Conservation (phyloP, 805 yeast species). For the Ascoidea rubescens region DNA sequence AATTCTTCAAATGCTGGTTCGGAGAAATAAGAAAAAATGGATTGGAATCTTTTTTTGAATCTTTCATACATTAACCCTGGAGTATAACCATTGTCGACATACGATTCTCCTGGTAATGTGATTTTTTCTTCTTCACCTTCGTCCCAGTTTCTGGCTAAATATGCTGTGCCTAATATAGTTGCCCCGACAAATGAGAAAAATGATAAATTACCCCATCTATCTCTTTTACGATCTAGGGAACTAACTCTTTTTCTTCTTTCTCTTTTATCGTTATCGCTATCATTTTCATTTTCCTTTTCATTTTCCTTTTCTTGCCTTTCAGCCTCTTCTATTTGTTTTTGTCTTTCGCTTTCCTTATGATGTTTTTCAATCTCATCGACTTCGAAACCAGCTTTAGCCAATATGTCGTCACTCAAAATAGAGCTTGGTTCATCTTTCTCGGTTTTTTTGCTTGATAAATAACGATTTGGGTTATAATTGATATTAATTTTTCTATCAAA, state of each 20-base stretch:
- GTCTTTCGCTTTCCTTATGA: constrained; percentile 8
- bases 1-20: constrained; percentile 91
- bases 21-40: constrained; percentile 68
- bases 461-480: background rate
- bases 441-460: background rate
- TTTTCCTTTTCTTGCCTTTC: constrained; percentile 12
- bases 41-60: constrained; percentile 54
- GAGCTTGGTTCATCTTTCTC: constrained; percentile 22
- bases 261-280: constrained; percentile 14
- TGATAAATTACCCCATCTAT: constrained; percentile 62
- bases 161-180: constrained; percentile 39
- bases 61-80: constrained; percentile 56
- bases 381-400: constrained; percentile 78
- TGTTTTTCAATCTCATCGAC: constrained; percentile 12
- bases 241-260: constrained; percentile 49
- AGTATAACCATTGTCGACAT: constrained; percentile 52
- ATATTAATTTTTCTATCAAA: too few species aligned
- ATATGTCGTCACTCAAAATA: constrained; percentile 66
- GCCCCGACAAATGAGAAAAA: constrained; percentile 43
- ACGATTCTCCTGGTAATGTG: constrained; percentile 20
- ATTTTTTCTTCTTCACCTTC: constrained; percentile 53
- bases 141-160: constrained; percentile 78
- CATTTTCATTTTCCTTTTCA: constrained; percentile 7
- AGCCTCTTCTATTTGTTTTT: constrained; percentile 9
- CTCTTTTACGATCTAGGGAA: constrained; percentile 70